A percentile compares a stretch with the other conserved stretches of the same genome.
These are phyloP conservation scores for Leccinellum rugosiceps DNA, from an alignment of 768 basidiomycete species.

Conservation along the genomic window DNA sequence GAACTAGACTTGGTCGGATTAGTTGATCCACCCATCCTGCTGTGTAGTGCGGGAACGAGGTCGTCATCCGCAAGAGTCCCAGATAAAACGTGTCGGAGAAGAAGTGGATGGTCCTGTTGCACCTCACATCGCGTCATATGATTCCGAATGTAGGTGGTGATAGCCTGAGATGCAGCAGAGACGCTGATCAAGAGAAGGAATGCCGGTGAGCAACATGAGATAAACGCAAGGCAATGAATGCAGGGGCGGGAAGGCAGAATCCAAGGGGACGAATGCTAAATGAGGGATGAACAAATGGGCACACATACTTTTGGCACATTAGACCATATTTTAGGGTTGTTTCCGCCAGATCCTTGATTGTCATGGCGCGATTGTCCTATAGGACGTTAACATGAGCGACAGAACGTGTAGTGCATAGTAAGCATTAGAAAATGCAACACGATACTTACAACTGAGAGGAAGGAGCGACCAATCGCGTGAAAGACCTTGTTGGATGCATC, in stretches of 20 bases:
- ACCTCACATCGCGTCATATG: slow-evolving; percentile 70
- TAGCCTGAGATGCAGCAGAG: slow-evolving; percentile 77
- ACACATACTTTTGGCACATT: slow-evolving; percentile 69
- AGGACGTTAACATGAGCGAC: slow-evolving; percentile 6
- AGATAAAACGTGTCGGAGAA: slow-evolving; percentile 68
- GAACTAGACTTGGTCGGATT: slow-evolving; percentile 32
- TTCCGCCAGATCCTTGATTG: slow-evolving; percentile 81
- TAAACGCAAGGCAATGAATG: slow-evolving; percentile 7
- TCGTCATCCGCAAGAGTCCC: slow-evolving; percentile 73
- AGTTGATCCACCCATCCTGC: slow-evolving; percentile 64
- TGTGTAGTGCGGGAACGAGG: slow-evolving; percentile 67
- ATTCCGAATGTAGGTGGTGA: slow-evolving; percentile 77
- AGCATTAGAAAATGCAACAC: slow-evolving; percentile 10
- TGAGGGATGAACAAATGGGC: slow-evolving; percentile 4
- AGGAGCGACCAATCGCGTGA: slow-evolving; percentile 66
- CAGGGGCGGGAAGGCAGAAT: slow-evolving; percentile 1
- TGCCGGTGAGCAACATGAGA: slow-evolving; percentile 11
- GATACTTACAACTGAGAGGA: slow-evolving; percentile 65
- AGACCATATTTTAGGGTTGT: slow-evolving; percentile 62
- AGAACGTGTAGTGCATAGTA: slow-evolving; percentile 17
- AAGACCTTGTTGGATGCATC: slow-evolving; percentile 72
- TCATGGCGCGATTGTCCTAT: slow-evolving; percentile 80
- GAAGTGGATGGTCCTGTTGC: slow-evolving; percentile 70
- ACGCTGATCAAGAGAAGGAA: slow-evolving; percentile 39
- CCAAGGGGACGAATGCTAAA: slow-evolving; percentile 12